phyloP scores from a whole-genome alignment of 2,329 filamentous ascomycete species.

The Ceratocystis colombiana region DNA sequence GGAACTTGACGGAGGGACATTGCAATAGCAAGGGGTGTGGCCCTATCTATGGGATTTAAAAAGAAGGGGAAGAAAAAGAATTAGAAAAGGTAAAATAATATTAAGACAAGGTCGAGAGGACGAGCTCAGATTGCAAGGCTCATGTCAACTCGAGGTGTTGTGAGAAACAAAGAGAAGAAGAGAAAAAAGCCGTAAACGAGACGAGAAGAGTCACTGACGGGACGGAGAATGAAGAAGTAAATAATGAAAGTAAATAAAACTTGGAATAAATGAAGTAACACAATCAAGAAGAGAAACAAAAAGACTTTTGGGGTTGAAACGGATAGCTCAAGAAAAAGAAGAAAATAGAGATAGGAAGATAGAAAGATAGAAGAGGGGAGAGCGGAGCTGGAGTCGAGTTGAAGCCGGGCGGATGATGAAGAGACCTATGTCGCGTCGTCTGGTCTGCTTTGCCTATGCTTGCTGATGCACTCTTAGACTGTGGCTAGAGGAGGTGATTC shows the following conservation, averaged over 20 bases:
- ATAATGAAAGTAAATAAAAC: neutral
- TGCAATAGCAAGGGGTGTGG: too few relatives aligned
- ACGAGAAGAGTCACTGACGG: neutral
- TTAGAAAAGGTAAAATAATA: neutral
- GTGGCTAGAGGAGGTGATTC: neutral
- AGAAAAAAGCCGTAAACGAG: neutral
- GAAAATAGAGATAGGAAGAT: neutral
- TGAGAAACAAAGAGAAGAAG: neutral
- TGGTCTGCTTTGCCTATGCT: conserved; percentile 4
- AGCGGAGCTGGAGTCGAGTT: neutral
- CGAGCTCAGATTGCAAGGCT: neutral
- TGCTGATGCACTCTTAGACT: conserved; percentile 8
- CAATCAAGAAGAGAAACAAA: neutral
- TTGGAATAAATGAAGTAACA: neutral
- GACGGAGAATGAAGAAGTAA: neutral
- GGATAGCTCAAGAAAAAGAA: neutral
- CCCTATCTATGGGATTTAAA: neutral
- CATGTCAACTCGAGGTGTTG: neutral
- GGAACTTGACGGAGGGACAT: neutral
- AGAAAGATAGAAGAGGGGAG: neutral
- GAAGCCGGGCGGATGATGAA: neutral
- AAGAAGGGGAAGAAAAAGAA: neutral
- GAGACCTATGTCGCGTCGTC: neutral
- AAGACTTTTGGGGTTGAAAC: too few relatives aligned
- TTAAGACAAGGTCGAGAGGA: neutral